phyloP scores from a whole-genome alignment of 371 early-diverging fungal genomes.

The Coemansia linderi region DNA sequence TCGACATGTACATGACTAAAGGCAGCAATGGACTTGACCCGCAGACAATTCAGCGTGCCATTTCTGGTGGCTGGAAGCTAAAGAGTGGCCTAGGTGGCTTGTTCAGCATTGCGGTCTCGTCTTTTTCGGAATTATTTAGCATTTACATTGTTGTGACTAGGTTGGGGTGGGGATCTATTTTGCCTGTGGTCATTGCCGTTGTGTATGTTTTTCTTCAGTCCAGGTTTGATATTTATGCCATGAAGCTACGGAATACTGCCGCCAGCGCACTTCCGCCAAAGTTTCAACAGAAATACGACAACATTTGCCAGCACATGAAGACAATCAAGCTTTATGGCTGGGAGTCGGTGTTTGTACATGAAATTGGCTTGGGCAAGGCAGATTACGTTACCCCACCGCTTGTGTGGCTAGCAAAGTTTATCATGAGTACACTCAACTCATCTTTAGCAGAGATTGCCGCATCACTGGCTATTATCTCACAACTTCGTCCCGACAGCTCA shows the following conservation, averaged over 20 bases:
- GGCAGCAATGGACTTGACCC: slow-evolving; percentile 5
- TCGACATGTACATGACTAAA: not conserved
- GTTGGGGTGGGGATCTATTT: slow-evolving; percentile 19
- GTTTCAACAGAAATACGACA: not conserved
- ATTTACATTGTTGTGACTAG: slow-evolving; percentile 20
- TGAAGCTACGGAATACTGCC: not conserved
- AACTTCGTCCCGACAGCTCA: not conserved
- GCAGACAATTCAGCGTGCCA: not conserved
- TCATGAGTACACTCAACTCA: not conserved
- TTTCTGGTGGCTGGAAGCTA: not conserved
- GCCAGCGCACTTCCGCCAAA: not conserved
- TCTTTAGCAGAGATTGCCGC: slow-evolving; percentile 10
- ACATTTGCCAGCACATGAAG: slow-evolving; percentile 8
- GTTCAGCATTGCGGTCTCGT: not conserved
- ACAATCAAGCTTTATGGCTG: slow-evolving; percentile 26
- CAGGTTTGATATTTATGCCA: not conserved
- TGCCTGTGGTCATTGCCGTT: slow-evolving; percentile 16
- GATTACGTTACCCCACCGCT: not conserved
- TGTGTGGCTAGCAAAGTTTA: not conserved
- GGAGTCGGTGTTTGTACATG: slow-evolving; percentile 20
- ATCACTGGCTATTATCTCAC: slow-evolving; percentile 6
- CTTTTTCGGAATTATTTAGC: slow-evolving; percentile 9
- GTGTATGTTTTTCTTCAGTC: not conserved
- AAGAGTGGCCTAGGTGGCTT: not conserved
- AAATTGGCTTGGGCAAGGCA: not conserved